A percentile compares a stretch with the other conserved stretches of the same genome.
Conservation (phyloP, 176 grass and related monocot species). For the Sorghum bicolor region DNA sequence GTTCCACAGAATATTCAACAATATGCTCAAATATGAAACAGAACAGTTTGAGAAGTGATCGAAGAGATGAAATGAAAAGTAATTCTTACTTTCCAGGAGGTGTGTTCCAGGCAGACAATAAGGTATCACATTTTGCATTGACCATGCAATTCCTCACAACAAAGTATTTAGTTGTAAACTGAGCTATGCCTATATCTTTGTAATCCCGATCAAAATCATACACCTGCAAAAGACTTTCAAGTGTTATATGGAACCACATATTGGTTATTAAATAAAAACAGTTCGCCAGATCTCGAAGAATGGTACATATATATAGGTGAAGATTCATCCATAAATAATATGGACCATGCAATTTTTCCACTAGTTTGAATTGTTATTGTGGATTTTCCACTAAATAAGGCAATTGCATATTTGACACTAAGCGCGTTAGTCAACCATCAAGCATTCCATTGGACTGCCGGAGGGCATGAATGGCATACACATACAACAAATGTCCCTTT, state of each 20-base stretch:
- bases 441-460: background rate
- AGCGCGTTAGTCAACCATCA: background rate
- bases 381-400: background rate
- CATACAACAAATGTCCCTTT: background rate
- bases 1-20: background rate
- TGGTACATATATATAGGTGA: background rate
- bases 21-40: background rate
- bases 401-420: background rate
- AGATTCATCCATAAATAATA: background rate
- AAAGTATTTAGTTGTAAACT: slow-evolving; percentile 93
- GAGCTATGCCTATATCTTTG: slow-evolving; percentile 91
- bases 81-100: slow-evolving; percentile 88
- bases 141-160: slow-evolving; percentile 89
- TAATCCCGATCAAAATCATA: slow-evolving; percentile 97
- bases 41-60: background rate
- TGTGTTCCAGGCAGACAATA: slow-evolving; percentile 97
- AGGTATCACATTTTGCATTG: slow-evolving; percentile 85
- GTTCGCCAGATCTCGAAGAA: background rate
- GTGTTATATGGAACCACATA: slow-evolving; percentile 13
- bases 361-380: background rate
- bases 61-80: background rate
- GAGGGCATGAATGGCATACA: background rate
- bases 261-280: slow-evolving; percentile 1
- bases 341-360: background rate
- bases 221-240: slow-evolving; percentile 53